These are phyloP conservation scores for Erythrobasidium hasegawianum DNA, from an alignment of 1,284 basidiomycete species.

Conservation along the genomic window DNA sequence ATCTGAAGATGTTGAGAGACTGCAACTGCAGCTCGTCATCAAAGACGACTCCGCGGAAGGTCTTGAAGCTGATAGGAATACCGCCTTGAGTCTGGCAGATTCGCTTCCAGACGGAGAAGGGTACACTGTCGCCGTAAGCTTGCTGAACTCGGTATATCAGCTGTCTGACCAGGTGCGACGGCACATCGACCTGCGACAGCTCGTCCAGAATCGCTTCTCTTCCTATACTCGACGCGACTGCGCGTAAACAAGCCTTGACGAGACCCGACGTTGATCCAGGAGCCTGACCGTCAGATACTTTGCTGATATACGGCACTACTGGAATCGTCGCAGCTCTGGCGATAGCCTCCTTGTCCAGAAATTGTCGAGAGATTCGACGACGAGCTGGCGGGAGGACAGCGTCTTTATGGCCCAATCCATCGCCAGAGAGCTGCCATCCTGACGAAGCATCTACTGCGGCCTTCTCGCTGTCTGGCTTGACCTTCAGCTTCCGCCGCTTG, in stretches of 20 bases:
- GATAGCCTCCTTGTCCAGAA: conserved; percentile 16
- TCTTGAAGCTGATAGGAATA: conserved; percentile 9
- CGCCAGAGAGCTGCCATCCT: conserved; percentile 17
- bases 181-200: not conserved
- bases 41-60: conserved; percentile 12
- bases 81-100: conserved; percentile 2
- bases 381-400: conserved; percentile 22
- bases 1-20: not conserved
- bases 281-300: conserved; percentile 10
- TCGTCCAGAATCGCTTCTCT: conserved; percentile 12
- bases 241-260: conserved; percentile 25
- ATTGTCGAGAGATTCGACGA: conserved; percentile 18
- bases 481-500: not conserved
- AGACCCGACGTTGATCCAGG: conserved; percentile 6
- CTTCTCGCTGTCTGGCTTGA: not conserved
- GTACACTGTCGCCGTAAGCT: not conserved
- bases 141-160: conserved; percentile 11
- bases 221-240: conserved; percentile 10
- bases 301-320: not conserved
- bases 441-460: not conserved
- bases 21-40: conserved; percentile 13
- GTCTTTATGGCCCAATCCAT: conserved; percentile 14
- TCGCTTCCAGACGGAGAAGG: conserved; percentile 22
- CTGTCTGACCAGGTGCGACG: not conserved
- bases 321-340: not conserved